A percentile compares a stretch with the other conserved stretches of the same genome.
phyloP scores from a whole-genome alignment of 2,329 filamentous ascomycete species.

The Sarocladium kiliense region DNA sequence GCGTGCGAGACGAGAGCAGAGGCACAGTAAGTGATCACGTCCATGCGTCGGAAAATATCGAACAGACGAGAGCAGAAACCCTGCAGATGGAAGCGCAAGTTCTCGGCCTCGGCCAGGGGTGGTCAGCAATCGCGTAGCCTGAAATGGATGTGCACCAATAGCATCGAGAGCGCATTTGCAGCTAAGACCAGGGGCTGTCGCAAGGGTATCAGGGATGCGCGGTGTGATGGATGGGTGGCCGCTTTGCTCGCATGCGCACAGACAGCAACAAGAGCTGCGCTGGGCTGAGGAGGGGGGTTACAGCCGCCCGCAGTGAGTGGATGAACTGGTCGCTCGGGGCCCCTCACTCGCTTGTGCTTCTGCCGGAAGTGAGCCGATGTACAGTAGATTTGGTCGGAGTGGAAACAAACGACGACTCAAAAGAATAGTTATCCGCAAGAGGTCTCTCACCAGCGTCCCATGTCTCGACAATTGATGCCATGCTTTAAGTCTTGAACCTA shows the following conservation, averaged over 20 bases:
- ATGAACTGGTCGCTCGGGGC: not conserved
- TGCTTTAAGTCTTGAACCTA: too few species aligned
- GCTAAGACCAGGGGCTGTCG: not conserved
- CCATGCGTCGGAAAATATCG: constrained; percentile 6
- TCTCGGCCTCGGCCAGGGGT: not conserved
- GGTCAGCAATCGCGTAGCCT: not conserved
- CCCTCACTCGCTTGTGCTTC: not conserved
- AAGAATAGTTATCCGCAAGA: not conserved
- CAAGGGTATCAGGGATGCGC: not conserved
- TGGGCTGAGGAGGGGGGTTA: not conserved
- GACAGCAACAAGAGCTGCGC: not conserved
- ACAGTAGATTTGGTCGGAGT: not conserved
- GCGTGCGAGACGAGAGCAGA: not conserved
- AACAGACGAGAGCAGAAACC: not conserved
- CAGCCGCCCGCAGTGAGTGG: not conserved
- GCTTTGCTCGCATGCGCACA: too few species aligned
- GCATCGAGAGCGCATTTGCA: constrained; percentile 1
- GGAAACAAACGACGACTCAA: not conserved
- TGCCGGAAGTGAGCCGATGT: not conserved
- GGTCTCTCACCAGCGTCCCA: too few species aligned
- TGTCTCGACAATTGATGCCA: too few species aligned
- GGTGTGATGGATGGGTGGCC: not conserved
- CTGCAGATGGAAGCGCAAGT: not conserved
- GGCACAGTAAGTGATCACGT: not conserved
- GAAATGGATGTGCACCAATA: not conserved